Evolutionary conservation across 345 rosid genomes (phyloP).

Genomic region (Salix dunnii): DNA sequence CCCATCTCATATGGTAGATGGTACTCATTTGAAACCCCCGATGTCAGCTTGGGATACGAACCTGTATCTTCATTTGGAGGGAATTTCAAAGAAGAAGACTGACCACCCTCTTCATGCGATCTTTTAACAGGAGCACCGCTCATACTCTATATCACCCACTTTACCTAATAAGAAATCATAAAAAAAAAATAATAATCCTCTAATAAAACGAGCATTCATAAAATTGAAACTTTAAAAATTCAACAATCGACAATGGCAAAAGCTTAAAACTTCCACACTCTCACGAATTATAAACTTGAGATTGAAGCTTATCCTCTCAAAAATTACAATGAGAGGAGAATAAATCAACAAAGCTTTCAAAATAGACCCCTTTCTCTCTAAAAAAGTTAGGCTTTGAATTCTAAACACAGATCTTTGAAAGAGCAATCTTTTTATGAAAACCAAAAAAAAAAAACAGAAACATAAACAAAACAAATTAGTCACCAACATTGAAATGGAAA

Average conservation of each 20-base stretch:
- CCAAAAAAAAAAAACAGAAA: neutral
- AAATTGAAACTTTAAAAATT: neutral
- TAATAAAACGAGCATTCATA: neutral
- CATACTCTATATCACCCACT: slow-evolving; percentile 8
- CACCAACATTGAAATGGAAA: neutral
- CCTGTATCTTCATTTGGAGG: slow-evolving; percentile 60
- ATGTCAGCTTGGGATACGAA: slow-evolving; percentile 54
- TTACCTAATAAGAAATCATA: neutral
- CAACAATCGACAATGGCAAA: neutral
- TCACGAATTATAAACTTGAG: neutral
- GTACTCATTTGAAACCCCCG: slow-evolving; percentile 48
- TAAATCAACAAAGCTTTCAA: neutral
- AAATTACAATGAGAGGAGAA: neutral
- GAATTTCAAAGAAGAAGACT: slow-evolving; percentile 66
- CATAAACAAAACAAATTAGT: neutral
- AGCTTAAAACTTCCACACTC: neutral
- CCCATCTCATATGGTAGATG: slow-evolving; percentile 52
- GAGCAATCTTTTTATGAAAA: neutral
- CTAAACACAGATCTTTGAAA: neutral
- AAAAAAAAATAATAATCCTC: neutral
- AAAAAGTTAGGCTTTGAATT: neutral
- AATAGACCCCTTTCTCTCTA: neutral
- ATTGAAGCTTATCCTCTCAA: neutral
- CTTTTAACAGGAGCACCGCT: slow-evolving; percentile 43
- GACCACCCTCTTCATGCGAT: slow-evolving; percentile 75